phyloP scores from a whole-genome alignment of 2,329 filamentous ascomycete species.

The Didymella pinodella region DNA sequence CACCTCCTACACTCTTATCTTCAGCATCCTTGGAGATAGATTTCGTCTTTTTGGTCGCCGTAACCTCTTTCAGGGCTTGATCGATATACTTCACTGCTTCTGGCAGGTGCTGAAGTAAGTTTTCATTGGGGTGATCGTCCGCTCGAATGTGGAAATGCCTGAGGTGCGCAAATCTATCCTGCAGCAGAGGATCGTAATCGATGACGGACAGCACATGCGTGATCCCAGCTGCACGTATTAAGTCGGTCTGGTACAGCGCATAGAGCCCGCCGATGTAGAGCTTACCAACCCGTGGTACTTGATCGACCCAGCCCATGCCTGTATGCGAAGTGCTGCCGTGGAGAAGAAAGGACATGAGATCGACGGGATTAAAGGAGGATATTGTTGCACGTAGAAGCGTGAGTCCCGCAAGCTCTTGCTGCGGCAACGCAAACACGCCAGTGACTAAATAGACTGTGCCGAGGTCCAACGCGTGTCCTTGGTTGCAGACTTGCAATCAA shows the following conservation, averaged over 20 bases:
- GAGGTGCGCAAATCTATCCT: slow-evolving; percentile 38
- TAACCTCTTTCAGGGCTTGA: slow-evolving; percentile 24
- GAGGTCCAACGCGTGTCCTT: neutral
- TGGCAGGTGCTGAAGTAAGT: slow-evolving; percentile 40
- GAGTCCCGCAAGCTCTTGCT: neutral
- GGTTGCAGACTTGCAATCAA: neutral
- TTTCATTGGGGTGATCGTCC: slow-evolving; percentile 46
- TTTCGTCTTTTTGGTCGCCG: neutral
- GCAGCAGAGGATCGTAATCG: slow-evolving; percentile 42
- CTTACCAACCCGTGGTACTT: slow-evolving; percentile 44
- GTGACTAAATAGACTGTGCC: neutral
- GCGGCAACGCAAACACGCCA: neutral
- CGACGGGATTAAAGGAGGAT: neutral
- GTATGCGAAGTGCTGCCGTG: slow-evolving; percentile 42
- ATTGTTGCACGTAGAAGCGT: neutral
- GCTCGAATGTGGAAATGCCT: slow-evolving; percentile 43
- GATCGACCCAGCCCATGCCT: slow-evolving; percentile 52
- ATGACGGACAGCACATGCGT: slow-evolving; percentile 47
- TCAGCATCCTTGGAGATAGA: neutral
- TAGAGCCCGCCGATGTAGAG: slow-evolving; percentile 55
- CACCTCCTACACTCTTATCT: slow-evolving; percentile 19
- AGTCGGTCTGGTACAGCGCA: slow-evolving; percentile 52
- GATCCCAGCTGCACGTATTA: slow-evolving; percentile 42
- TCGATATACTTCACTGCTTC: slow-evolving; percentile 36
- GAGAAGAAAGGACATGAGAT: slow-evolving; percentile 42